These are phyloP conservation scores for Pseudopyricularia javanii DNA, from an alignment of 2,329 filamentous ascomycete genomes.

Conservation along the genomic window DNA sequence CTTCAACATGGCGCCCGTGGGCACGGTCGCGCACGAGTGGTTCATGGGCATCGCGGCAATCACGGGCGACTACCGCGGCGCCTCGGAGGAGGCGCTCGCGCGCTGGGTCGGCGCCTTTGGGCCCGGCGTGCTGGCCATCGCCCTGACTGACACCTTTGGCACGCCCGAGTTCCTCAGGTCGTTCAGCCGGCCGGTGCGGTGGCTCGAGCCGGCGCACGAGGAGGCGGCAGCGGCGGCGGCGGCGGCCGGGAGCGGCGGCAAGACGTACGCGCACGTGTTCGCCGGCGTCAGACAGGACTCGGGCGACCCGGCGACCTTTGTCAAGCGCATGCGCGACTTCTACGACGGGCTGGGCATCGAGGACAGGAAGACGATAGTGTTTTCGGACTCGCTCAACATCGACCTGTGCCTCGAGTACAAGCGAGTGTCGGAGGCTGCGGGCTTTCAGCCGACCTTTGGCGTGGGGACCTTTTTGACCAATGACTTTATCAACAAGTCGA, in stretches of 20 bases:
- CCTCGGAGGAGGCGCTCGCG: conserved; percentile 71
- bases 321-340: conserved; percentile 67
- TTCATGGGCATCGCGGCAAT: conserved; percentile 98
- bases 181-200: conserved; percentile 55
- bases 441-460: conserved; percentile 80
- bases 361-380: conserved; percentile 80
- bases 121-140: conserved; percentile 69
- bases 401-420: conserved; percentile 89
- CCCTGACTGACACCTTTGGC: conserved; percentile 92
- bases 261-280: conserved; percentile 72
- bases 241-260: conserved; percentile 21
- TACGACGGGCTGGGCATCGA: conserved; percentile 66
- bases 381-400: conserved; percentile 89
- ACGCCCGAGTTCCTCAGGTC: conserved; percentile 78
- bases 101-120: conserved; percentile 93
- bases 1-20: conserved; percentile 71
- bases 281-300: conserved; percentile 82
- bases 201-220: conserved; percentile 19
- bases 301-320: conserved; percentile 70
- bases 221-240: conserved; percentile 4
- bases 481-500: conserved; percentile 65
- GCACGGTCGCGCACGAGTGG: conserved; percentile 93
- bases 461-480: conserved; percentile 95
- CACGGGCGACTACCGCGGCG: conserved; percentile 69
- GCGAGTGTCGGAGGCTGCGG: conserved; percentile 62